Base-by-base conservation (phyloP, 352 stramenopile species). In the Phytophthora boehmeriae region DNA sequence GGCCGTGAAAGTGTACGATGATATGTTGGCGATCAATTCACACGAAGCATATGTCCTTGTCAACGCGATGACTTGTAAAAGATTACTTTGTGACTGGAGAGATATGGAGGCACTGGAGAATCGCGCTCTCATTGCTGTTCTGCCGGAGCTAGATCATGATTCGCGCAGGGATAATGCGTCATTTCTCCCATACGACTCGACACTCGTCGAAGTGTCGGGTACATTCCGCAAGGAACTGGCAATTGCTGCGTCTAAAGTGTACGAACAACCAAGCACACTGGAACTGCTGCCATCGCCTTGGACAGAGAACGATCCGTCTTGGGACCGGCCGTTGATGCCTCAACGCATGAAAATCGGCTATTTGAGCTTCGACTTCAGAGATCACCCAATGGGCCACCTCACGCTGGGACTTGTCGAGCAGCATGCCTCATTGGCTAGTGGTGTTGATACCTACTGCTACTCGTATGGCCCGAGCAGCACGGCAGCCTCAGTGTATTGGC, bases 351-450 rank as follows among this genome's bases (percentile, higher is more conserved):
- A 80, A 13, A 59, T 97, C 0, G 93, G 90, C 10, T 95, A 98
- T 53, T 32, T 97, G 17, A 95, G 88, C 57, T 94, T 80, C 36
- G 88, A 98, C 72, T 96, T 98, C 51, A 80, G 87, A 0, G 94
- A 98, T 59, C 92, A 98, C 55, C 89, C 93, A 8, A 98, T 98
- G 91, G 93, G 89, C 2, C 89, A 97, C 36, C 71, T 98, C 19
- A 97, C 86, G 14, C 51, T 90, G 2, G 90, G 92, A 1, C 57
- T 98, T 5, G 58, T 98, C 9, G 79, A 95, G 19, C 59, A 83
- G 9, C 92, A 98, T 57, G 32, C 54, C n/a, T 47, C 49, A 3
- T 47, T 94, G 35, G 30, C 44, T n/a, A 27, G 30, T 2, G 34
- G 39, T 16, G 65, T 96, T 19, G 59, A 89, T 8, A 73, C 73